Percentiles rank a stretch among this genome's conserved stretches.
phyloP scores from a whole-genome alignment of 345 rosid genomes.

The Iberis pinnata region DNA sequence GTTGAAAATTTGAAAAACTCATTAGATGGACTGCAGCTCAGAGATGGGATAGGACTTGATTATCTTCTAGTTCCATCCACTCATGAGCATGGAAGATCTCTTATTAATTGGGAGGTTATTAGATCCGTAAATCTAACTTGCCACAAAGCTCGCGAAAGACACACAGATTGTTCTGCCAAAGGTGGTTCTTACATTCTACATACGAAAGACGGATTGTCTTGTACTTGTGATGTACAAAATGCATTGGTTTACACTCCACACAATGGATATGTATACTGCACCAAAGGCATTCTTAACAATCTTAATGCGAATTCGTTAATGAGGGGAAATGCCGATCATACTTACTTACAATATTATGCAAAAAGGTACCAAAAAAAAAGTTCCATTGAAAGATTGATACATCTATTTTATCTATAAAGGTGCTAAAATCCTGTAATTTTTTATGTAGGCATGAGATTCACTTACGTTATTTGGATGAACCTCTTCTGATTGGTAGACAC shows the following conservation, averaged over 20 bases:
- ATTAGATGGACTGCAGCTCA: slow-evolving; percentile 26
- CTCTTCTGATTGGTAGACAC: slow-evolving; percentile 49
- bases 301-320: slow-evolving; percentile 48
- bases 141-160: slow-evolving; percentile 22
- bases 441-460: slow-evolving; percentile 51
- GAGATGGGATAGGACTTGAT: slow-evolving; percentile 37
- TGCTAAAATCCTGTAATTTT: background rate
- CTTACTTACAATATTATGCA: slow-evolving; percentile 54
- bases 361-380: too few relatives aligned
- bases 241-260: slow-evolving; percentile 77
- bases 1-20: slow-evolving; percentile 34
- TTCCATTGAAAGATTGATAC: background rate
- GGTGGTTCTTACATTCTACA: slow-evolving; percentile 30
- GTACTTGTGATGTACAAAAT: slow-evolving; percentile 45
- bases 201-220: slow-evolving; percentile 45
- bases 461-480: slow-evolving; percentile 33
- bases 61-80: slow-evolving; percentile 61
- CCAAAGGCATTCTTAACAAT: slow-evolving; percentile 38
- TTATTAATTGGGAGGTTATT: slow-evolving; percentile 53
- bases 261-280: slow-evolving; percentile 50
- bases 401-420: background rate
- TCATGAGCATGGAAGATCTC: slow-evolving; percentile 2
- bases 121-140: slow-evolving; percentile 34
- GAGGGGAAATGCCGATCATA: slow-evolving; percentile 36
- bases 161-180: slow-evolving; percentile 26